Percentiles rank a stretch among this genome's conserved stretches.
These are phyloP conservation scores for Rostrohypoxylon terebratum DNA, from an alignment of 495 filamentous ascomycete species.

Conservation along the genomic window DNA sequence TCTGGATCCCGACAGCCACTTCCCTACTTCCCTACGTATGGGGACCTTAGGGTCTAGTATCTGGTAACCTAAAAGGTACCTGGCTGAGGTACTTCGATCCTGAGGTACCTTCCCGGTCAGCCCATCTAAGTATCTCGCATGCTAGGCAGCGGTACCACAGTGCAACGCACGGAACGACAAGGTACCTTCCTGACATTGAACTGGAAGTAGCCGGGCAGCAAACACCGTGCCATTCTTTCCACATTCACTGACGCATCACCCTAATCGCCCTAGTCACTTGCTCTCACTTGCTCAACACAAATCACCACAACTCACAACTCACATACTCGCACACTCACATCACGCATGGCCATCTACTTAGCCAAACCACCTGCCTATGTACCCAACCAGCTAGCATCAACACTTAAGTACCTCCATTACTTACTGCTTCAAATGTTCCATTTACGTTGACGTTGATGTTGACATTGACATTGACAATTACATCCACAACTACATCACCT, in stretches of 20 bases:
- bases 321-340: constrained; percentile 19
- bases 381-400: constrained; percentile 19
- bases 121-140: constrained; percentile 33
- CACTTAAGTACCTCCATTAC: constrained; percentile 26
- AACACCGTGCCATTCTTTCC: constrained; percentile 47
- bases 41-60: too few species aligned
- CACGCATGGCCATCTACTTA: constrained; percentile 20
- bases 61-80: not conserved
- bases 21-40: not conserved
- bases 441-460: not conserved
- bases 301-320: constrained; percentile 7
- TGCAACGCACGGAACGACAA: constrained; percentile 44
- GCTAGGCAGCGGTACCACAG: constrained; percentile 33
- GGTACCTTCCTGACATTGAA: constrained; percentile 32
- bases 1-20: constrained; percentile 34
- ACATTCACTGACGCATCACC: constrained; percentile 36
- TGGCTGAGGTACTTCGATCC: constrained; percentile 24
- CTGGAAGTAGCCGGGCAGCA: constrained; percentile 42
- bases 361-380: constrained; percentile 11
- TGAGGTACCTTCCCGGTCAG: constrained; percentile 27
- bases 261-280: constrained; percentile 25
- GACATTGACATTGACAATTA: not conserved
- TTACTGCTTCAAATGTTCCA: constrained; percentile 2
- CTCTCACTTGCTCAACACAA: constrained; percentile 21
- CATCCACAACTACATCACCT: too few species aligned